These are phyloP conservation scores for Leccinum proximum DNA, from an alignment of 1,284 basidiomycete species.

Conservation along the genomic window DNA sequence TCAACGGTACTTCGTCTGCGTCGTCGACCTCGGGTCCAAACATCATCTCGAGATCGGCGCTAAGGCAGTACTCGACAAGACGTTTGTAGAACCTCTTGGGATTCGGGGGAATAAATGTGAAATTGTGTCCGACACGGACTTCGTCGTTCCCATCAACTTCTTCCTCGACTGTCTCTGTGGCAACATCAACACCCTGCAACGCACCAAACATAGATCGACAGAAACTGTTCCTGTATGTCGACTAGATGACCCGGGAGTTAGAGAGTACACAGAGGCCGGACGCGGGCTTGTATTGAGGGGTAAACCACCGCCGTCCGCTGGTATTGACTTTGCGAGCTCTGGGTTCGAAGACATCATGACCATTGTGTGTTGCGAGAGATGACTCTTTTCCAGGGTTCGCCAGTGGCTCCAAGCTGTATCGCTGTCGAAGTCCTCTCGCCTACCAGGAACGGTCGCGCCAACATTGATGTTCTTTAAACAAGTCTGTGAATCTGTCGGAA, in stretches of 20 bases:
- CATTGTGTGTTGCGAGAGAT: constrained; percentile 87
- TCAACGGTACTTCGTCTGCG: constrained; percentile 94
- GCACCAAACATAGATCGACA: constrained; percentile 49
- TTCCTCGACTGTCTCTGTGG: constrained; percentile 39
- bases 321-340: constrained; percentile 78
- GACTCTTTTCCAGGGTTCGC: constrained; percentile 80
- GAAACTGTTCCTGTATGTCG: constrained; percentile 48
- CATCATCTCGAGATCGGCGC: constrained; percentile 89
- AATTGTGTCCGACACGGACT: constrained; percentile 64
- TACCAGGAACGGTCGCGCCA: constrained; percentile 80
- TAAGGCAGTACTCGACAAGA: constrained; percentile 82
- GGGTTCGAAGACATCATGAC: constrained; percentile 88
- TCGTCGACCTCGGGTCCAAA: constrained; percentile 85
- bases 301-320: constrained; percentile 48
- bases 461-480: constrained; percentile 92
- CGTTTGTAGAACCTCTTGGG: constrained; percentile 84
- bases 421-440: constrained; percentile 81
- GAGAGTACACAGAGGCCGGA: constrained; percentile 55
- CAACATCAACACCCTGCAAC: constrained; percentile 27
- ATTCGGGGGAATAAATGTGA: constrained; percentile 91
- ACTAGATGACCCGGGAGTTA: constrained; percentile 32
- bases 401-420: constrained; percentile 85
- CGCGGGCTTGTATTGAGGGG: constrained; percentile 41
- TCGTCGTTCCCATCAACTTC: constrained; percentile 63
- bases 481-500: constrained; percentile 40